Evolutionary conservation across 768 basidiomycete genomes (phyloP).

Genomic region (Gymnopilus junonius): DNA sequence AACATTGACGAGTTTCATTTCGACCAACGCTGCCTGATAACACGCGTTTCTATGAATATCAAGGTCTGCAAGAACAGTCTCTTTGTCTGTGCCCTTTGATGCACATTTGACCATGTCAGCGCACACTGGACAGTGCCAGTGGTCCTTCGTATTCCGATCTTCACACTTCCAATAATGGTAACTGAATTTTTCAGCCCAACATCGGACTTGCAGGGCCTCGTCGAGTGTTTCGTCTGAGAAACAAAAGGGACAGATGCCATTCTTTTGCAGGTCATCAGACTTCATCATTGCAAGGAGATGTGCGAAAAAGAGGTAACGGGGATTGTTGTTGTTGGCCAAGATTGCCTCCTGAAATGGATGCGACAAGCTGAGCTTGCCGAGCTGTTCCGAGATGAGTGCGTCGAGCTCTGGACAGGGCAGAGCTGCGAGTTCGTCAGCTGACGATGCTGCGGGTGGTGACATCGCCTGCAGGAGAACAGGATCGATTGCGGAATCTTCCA

Average conservation of each 20-base stretch:
- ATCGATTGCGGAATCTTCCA: too few relatives aligned
- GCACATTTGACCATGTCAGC: background rate
- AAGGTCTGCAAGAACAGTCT: background rate
- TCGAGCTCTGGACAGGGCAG: background rate
- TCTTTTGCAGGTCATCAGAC: background rate
- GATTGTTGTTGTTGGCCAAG: background rate
- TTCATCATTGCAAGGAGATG: background rate
- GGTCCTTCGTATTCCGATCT: background rate
- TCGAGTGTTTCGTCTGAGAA: background rate
- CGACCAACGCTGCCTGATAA: too few relatives aligned
- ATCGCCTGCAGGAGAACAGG: too few relatives aligned
- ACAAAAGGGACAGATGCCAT: background rate
- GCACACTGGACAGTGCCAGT: background rate
- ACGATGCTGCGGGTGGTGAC: too few relatives aligned
- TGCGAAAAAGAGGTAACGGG: background rate
- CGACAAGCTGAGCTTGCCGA: background rate
- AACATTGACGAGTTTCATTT: too few relatives aligned
- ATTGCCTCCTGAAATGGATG: background rate
- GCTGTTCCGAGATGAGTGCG: background rate
- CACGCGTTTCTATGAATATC: background rate
- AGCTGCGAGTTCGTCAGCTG: too few relatives aligned
- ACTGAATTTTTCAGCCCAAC: background rate
- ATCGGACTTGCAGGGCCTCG: background rate
- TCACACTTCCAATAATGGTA: background rate
- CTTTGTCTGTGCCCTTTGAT: background rate